Evolutionary conservation across 2,329 filamentous ascomycete genomes (phyloP).

Genomic region (Biscogniauxia marginata): DNA sequence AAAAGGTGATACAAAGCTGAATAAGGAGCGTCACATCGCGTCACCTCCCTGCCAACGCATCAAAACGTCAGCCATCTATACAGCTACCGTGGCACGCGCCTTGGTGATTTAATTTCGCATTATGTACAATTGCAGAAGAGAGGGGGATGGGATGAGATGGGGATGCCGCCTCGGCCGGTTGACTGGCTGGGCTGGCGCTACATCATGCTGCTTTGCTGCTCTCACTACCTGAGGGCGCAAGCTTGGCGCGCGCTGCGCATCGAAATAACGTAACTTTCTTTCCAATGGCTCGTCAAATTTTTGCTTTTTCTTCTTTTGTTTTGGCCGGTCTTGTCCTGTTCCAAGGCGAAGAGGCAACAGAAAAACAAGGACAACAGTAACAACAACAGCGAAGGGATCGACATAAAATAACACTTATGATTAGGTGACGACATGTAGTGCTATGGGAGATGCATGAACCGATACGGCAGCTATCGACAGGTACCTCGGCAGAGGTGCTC

Average conservation of each 20-base stretch:
- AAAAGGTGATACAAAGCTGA: background rate
- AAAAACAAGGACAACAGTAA: background rate
- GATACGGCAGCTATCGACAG: background rate
- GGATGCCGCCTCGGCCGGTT: background rate
- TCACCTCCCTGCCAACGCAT: background rate
- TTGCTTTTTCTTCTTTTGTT: background rate
- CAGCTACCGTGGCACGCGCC: background rate
- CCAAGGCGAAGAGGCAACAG: background rate
- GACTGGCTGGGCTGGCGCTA: background rate
- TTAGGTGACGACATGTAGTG: background rate
- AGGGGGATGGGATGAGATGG: background rate
- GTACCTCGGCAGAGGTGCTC: background rate
- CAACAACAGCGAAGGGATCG: background rate
- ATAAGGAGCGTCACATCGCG: background rate
- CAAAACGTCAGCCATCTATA: background rate
- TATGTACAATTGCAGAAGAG: background rate
- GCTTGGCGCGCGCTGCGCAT: background rate
- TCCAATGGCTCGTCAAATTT: background rate
- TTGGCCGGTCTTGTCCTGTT: background rate
- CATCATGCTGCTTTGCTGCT: background rate
- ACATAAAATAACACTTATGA: background rate
- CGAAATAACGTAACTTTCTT: background rate
- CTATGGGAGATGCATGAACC: background rate
- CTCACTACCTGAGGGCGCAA: background rate
- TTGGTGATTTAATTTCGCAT: background rate